Conservation (phyloP, 768 basidiomycete genomes). For the Multifurca ochricompacta region DNA sequence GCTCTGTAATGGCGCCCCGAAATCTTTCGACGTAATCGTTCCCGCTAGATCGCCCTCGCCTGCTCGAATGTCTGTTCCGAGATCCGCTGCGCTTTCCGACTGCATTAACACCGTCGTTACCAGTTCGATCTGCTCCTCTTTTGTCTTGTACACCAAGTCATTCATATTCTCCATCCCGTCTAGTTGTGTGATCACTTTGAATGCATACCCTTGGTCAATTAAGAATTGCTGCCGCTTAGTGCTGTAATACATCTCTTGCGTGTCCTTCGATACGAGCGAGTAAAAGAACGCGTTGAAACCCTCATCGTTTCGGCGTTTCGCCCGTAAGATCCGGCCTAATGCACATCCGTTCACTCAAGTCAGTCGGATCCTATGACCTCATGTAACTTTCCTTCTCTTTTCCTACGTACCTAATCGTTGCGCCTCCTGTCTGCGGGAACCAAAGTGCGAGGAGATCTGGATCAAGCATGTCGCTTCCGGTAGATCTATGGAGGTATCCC, state of each 20-base stretch:
- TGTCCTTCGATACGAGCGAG: conserved; percentile 97
- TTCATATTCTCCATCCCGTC: conserved; percentile 83
- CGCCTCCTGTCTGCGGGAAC: conserved; percentile 95
- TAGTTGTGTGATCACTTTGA: conserved; percentile 98
- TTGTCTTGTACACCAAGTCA: conserved; percentile 85
- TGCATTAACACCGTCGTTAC: conserved; percentile 88
- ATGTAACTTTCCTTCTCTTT: background rate
- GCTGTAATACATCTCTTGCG: conserved; percentile 99
- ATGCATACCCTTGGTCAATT: conserved; percentile 98
- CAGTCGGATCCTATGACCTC: background rate
- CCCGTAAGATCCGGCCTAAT: conserved; percentile 87
- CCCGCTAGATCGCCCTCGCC: conserved; percentile 81
- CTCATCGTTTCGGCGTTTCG: conserved; percentile 96
- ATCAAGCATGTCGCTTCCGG: conserved; percentile 99
- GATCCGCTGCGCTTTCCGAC: conserved; percentile 84
- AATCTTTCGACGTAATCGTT: conserved; percentile 80
- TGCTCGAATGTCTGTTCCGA: conserved; percentile 76
- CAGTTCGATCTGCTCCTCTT: conserved; percentile 92
- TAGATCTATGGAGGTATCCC: conserved; percentile 97
- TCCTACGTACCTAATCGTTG: conserved; percentile 71
- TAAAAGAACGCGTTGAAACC: conserved; percentile 99
- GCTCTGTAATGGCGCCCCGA: conserved; percentile 46
- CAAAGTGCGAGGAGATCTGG: conserved; percentile 98
- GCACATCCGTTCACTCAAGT: background rate
- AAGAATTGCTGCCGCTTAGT: conserved; percentile 98